phyloP scores from a whole-genome alignment of 2,329 filamentous ascomycete species.

The Teratosphaeria zuluensis region DNA sequence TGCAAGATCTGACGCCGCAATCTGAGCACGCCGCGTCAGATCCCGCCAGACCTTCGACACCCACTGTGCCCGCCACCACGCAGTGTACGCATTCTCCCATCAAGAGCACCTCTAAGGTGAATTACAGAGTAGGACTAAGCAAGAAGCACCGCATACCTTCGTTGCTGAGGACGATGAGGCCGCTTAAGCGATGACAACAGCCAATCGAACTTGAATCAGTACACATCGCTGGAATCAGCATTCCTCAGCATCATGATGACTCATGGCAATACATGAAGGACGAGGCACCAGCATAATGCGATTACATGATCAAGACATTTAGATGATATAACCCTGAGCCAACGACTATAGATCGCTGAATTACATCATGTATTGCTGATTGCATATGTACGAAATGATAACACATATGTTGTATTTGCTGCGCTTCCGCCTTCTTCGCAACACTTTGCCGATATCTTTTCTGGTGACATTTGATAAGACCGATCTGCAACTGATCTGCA shows the following conservation, averaged over 20 bases:
- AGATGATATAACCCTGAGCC: no score
- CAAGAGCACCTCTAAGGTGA: constrained; percentile 24
- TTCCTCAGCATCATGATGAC: not conserved
- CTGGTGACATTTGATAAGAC: no score
- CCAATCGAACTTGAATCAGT: no score
- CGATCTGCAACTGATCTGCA: not conserved
- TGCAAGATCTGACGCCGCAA: constrained; percentile 5
- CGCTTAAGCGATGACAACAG: constrained; percentile 3
- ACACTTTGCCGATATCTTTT: no score
- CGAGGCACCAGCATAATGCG: no score
- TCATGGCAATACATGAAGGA: no score
- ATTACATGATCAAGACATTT: no score
- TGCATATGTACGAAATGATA: not conserved
- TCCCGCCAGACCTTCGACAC: constrained; percentile 8
- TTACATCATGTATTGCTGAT: not conserved
- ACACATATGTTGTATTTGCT: no score
- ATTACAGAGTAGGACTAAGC: constrained; percentile 41
- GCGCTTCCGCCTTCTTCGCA: no score
- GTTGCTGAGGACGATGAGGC: constrained; percentile 25
- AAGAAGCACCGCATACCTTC: constrained; percentile 40
- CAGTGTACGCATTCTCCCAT: constrained; percentile 15
- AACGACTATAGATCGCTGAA: no score
- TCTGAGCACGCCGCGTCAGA: constrained; percentile 5
- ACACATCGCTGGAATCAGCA: no score
- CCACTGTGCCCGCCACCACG: not conserved